Conservation (phyloP, 2,329 filamentous ascomycete genomes). For the Penicillium sp. region DNA sequence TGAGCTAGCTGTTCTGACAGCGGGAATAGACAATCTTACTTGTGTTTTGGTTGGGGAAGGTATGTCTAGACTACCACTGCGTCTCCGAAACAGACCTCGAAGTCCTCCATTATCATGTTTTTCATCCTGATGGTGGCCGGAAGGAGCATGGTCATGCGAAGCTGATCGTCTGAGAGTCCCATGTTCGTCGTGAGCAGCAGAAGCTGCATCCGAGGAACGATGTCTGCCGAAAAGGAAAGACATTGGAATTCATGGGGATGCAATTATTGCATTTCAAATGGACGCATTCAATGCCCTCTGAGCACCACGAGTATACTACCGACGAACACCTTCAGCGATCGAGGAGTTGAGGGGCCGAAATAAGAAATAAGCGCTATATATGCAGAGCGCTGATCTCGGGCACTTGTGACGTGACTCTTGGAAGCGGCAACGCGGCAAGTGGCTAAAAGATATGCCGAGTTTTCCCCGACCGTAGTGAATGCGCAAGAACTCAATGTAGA, state of each 20-base stretch:
- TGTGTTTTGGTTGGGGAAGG: neutral
- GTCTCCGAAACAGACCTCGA: slow-evolving; percentile 27
- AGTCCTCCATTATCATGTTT: slow-evolving; percentile 14
- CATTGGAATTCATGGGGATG: slow-evolving; percentile 14
- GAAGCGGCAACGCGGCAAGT: slow-evolving; percentile 15
- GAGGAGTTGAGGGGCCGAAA: neutral
- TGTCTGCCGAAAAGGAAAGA: slow-evolving; percentile 30
- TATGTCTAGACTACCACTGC: slow-evolving; percentile 12
- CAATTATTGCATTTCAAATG: neutral
- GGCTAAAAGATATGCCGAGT: slow-evolving; percentile 5
- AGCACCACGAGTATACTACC: neutral
- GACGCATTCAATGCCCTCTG: neutral
- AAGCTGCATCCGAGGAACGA: slow-evolving; percentile 25
- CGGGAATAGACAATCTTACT: slow-evolving; percentile 2
- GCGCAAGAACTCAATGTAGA: neutral
- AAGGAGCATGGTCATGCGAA: slow-evolving; percentile 12
- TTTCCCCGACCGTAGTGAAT: neutral
- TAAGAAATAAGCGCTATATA: neutral
- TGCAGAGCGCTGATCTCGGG: slow-evolving; percentile 15
- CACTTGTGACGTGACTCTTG: slow-evolving; percentile 8
- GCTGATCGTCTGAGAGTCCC: slow-evolving; percentile 5
- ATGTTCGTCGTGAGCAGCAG: slow-evolving; percentile 11
- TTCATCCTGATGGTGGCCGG: neutral
- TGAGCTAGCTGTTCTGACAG: neutral
- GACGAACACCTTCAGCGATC: neutral